Evolutionary conservation across 345 rosid species (phyloP).

Genomic region (Boechera divaricarpa): DNA sequence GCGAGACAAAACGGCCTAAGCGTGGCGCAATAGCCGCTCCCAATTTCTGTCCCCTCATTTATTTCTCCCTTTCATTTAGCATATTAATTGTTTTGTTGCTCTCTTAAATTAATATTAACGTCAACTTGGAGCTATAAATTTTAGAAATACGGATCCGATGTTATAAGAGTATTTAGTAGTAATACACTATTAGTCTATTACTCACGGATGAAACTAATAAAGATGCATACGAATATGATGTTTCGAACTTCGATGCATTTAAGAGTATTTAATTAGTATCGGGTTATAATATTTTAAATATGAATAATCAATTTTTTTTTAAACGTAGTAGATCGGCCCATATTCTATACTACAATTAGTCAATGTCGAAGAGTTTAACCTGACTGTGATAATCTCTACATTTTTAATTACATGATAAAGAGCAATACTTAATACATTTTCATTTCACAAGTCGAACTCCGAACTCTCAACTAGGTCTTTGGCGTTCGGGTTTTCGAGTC

Average conservation of each 20-base stretch:
- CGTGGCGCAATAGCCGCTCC: constrained; percentile 54
- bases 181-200: neutral
- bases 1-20: constrained; percentile 58
- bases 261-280: neutral
- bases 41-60: constrained; percentile 57
- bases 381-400: no score
- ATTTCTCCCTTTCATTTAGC: constrained; percentile 26
- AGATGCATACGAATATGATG: neutral
- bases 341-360: no score
- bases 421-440: no score
- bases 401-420: no score
- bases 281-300: no score
- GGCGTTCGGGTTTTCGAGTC: no score
- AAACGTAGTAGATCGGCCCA: no score
- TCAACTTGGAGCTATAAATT: neutral
- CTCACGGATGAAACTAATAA: neutral
- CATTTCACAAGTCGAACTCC: no score
- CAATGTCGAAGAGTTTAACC: no score
- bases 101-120: neutral
- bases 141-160: constrained; percentile 4
- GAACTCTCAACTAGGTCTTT: no score
- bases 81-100: neutral
- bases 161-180: neutral
- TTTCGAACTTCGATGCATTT: neutral
- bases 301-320: no score